These are phyloP conservation scores for Asclepias syriaca DNA, from an alignment of 257 asterid species.

Conservation along the genomic window DNA sequence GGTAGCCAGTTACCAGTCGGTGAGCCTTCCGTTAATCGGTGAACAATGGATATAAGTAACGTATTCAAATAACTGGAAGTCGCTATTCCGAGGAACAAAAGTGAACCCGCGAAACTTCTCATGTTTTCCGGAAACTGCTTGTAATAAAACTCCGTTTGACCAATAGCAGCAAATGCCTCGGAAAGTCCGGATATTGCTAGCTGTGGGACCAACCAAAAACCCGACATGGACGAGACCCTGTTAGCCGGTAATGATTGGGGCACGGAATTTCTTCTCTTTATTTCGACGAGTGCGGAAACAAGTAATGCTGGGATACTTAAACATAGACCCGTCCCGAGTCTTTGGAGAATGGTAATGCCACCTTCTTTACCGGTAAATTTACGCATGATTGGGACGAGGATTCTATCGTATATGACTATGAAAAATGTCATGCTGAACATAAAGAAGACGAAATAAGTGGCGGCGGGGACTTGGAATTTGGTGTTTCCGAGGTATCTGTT, in stretches of 20 bases:
- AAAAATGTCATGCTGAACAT: constrained; percentile 55
- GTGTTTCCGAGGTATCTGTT: constrained; percentile 47
- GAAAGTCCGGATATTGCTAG: constrained; percentile 53
- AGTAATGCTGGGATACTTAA: constrained; percentile 20
- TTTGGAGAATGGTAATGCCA: constrained; percentile 63
- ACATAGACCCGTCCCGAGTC: constrained; percentile 60
- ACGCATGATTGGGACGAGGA: constrained; percentile 37
- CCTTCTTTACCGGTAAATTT: constrained; percentile 36
- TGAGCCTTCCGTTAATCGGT: constrained; percentile 29
- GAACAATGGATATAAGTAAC: constrained; percentile 41
- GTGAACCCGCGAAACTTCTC: constrained; percentile 71
- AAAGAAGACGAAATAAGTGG: constrained; percentile 56
- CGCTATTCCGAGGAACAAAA: constrained; percentile 56
- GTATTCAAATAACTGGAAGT: constrained; percentile 49
- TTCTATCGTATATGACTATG: constrained; percentile 58
- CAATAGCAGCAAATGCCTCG: constrained; percentile 62
- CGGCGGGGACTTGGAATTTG: constrained; percentile 62
- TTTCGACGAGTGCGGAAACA: constrained; percentile 46
- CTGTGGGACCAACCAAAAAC: constrained; percentile 66
- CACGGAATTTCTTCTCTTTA: constrained; percentile 33
- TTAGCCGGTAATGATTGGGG: neutral
- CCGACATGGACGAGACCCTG: constrained; percentile 54
- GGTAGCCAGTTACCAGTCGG: constrained; percentile 62
- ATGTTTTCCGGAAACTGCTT: constrained; percentile 83
- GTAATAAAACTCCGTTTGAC: constrained; percentile 59